Evolutionary conservation across 768 basidiomycete species (phyloP).

Genomic region (Suillus alpinus): DNA sequence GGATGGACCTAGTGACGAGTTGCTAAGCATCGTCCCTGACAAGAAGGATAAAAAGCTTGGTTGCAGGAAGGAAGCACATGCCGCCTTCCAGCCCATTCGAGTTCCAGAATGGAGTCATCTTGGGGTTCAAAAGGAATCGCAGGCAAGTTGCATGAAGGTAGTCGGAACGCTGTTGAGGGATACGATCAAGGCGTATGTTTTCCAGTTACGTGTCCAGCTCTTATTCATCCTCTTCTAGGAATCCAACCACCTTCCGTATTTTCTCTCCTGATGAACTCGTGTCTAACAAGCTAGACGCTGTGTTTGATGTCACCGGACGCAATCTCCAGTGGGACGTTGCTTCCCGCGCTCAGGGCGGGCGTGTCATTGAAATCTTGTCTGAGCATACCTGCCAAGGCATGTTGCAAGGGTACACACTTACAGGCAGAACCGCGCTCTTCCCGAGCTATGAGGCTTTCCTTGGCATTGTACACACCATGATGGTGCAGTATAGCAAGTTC

Average conservation of each 20-base stretch:
- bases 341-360: slow-evolving; percentile 67
- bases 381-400: slow-evolving; percentile 89
- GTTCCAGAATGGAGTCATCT: slow-evolving; percentile 65
- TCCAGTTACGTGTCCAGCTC: not conserved
- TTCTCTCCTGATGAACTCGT: slow-evolving; percentile 90
- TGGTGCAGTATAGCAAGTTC: slow-evolving; percentile 88
- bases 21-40: slow-evolving; percentile 60
- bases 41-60: slow-evolving; percentile 63
- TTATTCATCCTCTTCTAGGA: slow-evolving; percentile 37
- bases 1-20: slow-evolving; percentile 51
- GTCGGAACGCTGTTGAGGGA: slow-evolving; percentile 55
- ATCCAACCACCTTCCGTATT: slow-evolving; percentile 78
- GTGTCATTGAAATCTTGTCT: slow-evolving; percentile 85
- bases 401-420: slow-evolving; percentile 91
- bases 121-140: slow-evolving; percentile 48
- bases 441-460: slow-evolving; percentile 91
- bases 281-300: slow-evolving; percentile 85
- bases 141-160: slow-evolving; percentile 77
- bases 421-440: slow-evolving; percentile 82
- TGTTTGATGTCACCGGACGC: slow-evolving; percentile 63
- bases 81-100: slow-evolving; percentile 55
- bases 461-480: slow-evolving; percentile 87
- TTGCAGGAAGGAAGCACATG: slow-evolving; percentile 65
- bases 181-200: slow-evolving; percentile 51
- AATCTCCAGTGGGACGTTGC: slow-evolving; percentile 86